Evolutionary conservation across 1,139 yeast species (phyloP).

Genomic region (Yamadazyma aaseri): DNA sequence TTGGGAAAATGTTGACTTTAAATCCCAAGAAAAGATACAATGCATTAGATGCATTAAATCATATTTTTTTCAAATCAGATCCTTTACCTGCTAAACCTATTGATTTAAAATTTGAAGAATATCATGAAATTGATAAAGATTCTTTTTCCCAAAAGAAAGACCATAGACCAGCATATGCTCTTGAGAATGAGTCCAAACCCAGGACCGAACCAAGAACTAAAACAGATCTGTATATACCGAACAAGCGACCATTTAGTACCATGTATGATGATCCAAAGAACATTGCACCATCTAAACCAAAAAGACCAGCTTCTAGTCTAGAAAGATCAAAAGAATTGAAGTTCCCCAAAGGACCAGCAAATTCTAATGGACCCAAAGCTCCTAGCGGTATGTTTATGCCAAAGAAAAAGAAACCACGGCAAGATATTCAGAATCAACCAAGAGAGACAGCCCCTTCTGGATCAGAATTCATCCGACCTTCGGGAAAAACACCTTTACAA

Average conservation of each 20-base stretch:
- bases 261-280: background rate
- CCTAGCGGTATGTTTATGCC: conserved; percentile 13
- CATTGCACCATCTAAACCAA: background rate
- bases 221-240: conserved; percentile 1
- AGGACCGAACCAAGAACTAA: background rate
- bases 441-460: background rate
- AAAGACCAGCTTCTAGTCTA: background rate
- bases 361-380: background rate
- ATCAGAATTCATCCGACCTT: background rate
- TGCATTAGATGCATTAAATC: conserved; percentile 74
- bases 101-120: conserved; percentile 69
- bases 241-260: conserved; percentile 1
- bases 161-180: background rate
- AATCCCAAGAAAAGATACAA: conserved; percentile 75
- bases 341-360: background rate
- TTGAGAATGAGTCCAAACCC: too few species aligned
- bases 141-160: conserved; percentile 18
- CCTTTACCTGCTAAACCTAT: conserved; percentile 61
- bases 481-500: background rate
- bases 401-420: conserved; percentile 6
- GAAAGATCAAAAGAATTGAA: background rate
- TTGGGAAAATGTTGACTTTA: conserved; percentile 54
- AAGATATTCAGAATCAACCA: background rate
- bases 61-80: conserved; percentile 60
- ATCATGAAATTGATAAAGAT: conserved; percentile 84